phyloP scores from a whole-genome alignment of 306 rosid genomes.

The Quercus suber region DNA sequence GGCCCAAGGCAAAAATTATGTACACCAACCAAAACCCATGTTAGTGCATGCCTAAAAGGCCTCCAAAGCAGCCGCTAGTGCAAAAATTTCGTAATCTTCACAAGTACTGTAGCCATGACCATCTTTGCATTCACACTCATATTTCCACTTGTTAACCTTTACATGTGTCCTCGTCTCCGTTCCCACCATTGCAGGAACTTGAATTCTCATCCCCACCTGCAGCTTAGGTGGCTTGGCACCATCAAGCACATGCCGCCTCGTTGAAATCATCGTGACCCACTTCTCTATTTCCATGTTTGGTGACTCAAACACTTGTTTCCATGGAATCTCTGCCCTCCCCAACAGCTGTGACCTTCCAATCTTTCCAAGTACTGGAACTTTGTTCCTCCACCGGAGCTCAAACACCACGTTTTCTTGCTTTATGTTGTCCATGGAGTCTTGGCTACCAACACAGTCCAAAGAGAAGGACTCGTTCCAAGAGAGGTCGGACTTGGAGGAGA shows the following conservation, averaged over 20 bases:
- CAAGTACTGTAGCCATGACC: constrained; percentile 32
- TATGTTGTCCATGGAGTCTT: constrained; percentile 44
- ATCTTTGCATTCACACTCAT: constrained; percentile 60
- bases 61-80: constrained; percentile 55
- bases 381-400: constrained; percentile 64
- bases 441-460: constrained; percentile 59
- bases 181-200: constrained; percentile 13
- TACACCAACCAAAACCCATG: background rate
- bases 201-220: constrained; percentile 48
- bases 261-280: constrained; percentile 57
- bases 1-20: background rate
- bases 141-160: constrained; percentile 25
- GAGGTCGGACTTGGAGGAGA: constrained; percentile 37
- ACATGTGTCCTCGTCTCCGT: constrained; percentile 22
- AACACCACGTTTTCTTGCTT: constrained; percentile 51
- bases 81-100: constrained; percentile 56
- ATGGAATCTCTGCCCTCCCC: constrained; percentile 63
- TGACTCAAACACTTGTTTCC: constrained; percentile 59
- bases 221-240: constrained; percentile 26
- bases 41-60: constrained; percentile 26
- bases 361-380: constrained; percentile 27
- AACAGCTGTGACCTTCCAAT: constrained; percentile 57
- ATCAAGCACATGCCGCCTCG: background rate
- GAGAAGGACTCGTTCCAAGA: constrained; percentile 67
- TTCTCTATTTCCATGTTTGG: constrained; percentile 55